phyloP scores from a whole-genome alignment of 306 rosid genomes.

The Quercus glauca region DNA sequence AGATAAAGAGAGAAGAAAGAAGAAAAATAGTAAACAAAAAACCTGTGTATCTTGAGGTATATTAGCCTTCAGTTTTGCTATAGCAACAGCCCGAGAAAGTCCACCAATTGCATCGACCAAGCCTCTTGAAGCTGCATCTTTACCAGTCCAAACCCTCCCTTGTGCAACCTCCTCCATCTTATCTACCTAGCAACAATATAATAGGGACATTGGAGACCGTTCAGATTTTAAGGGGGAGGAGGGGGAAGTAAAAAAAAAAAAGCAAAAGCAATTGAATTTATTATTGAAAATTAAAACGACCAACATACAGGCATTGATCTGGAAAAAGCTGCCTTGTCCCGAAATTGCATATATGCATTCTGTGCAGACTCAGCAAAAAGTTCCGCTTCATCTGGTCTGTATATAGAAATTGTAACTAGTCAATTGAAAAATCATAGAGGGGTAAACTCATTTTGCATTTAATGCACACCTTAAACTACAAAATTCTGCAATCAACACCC shows the following conservation, averaged over 20 bases:
- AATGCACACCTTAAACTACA: no score
- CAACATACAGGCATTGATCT: constrained; percentile 78
- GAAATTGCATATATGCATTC: constrained; percentile 72
- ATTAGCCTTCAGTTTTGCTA: constrained; percentile 87
- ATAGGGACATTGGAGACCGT: not conserved
- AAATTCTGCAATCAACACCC: no score
- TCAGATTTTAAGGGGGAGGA: not conserved
- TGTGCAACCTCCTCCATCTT: constrained; percentile 95
- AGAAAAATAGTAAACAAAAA: not conserved
- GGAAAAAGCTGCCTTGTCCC: constrained; percentile 87
- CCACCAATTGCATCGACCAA: constrained; percentile 94
- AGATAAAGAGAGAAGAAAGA: not conserved
- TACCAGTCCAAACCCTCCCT: constrained; percentile 93
- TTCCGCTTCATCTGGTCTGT: constrained; percentile 91
- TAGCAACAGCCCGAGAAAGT: constrained; percentile 82
- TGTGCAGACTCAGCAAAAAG: constrained; percentile 77
- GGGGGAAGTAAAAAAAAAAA: not conserved
- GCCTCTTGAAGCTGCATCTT: constrained; percentile 76
- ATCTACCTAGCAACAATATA: constrained; percentile 55
- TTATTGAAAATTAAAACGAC: not conserved
- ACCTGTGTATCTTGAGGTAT: constrained; percentile 86
- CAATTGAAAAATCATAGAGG: not conserved
- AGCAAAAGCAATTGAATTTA: not conserved
- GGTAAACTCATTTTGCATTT: not conserved
- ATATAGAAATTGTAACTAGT: constrained; percentile 6